Evolutionary conservation across 2,329 filamentous ascomycete genomes (phyloP).

Genomic region (Paecilomyces variotii): DNA sequence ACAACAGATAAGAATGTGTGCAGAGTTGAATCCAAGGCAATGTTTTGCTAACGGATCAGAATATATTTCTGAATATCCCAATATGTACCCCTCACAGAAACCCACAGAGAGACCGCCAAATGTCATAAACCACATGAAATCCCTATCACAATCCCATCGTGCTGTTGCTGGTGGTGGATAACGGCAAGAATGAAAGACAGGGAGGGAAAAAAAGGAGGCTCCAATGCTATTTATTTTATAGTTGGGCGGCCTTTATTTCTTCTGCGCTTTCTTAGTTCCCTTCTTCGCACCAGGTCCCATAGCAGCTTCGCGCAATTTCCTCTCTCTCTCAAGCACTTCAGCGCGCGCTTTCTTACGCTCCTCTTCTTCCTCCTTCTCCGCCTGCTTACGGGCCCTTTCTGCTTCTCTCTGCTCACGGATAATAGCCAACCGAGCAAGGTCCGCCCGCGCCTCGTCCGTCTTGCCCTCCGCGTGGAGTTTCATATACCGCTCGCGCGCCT

Average conservation of each 20-base stretch:
- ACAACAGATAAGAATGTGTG: background rate
- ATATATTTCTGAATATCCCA: background rate
- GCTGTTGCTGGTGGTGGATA: background rate
- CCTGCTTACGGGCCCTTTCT: conserved; percentile 75
- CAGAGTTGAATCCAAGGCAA: background rate
- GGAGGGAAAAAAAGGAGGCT: background rate
- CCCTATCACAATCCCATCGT: background rate
- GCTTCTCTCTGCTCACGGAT: conserved; percentile 81
- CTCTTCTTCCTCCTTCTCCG: conserved; percentile 51
- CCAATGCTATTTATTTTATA: background rate
- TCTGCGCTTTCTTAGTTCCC: conserved; percentile 21
- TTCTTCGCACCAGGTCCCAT: conserved; percentile 19
- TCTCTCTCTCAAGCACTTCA: conserved; percentile 28
- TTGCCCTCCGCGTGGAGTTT: conserved; percentile 91
- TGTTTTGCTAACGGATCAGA: background rate
- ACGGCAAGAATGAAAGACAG: background rate
- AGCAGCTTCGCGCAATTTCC: conserved; percentile 31
- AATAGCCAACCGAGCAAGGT: conserved; percentile 71
- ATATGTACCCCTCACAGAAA: background rate
- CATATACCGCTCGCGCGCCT: conserved; percentile 82
- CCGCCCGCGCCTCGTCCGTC: conserved; percentile 88
- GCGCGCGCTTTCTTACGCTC: conserved; percentile 30
- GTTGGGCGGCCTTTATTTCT: conserved; percentile 13
- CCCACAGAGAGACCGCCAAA: background rate
- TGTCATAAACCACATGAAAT: background rate